A percentile compares a stretch with the other conserved stretches of the same genome.
Evolutionary conservation across 352 stramenopile genomes (phyloP).

Genomic region (Pythium insidiosum): DNA sequence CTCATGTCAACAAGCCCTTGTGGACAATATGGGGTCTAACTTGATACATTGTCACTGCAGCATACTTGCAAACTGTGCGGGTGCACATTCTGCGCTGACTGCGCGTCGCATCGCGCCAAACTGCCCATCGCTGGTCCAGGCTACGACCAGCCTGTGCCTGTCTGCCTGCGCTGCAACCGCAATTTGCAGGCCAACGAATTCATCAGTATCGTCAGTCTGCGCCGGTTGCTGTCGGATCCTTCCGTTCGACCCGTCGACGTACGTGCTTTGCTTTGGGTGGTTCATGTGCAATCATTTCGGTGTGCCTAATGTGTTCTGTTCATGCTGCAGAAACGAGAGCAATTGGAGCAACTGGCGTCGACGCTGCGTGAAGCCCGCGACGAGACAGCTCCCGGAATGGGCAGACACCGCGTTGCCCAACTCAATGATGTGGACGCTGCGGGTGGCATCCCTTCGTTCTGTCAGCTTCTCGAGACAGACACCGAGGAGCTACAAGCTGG

Average conservation of each 20-base stretch:
- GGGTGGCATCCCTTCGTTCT: constrained; percentile 69
- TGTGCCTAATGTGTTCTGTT: not conserved
- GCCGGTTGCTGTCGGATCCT: constrained; percentile 41
- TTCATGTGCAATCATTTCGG: not conserved
- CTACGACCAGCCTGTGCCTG: constrained; percentile 65
- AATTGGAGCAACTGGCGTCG: constrained; percentile 49
- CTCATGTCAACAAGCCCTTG: not conserved
- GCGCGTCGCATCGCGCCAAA: constrained; percentile 57
- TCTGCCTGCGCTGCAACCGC: constrained; percentile 68
- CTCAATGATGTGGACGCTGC: constrained; percentile 80
- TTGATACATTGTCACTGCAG: too few species aligned
- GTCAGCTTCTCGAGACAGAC: constrained; percentile 46
- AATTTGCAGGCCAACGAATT: constrained; percentile 65
- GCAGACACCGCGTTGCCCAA: constrained; percentile 63
- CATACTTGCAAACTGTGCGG: constrained; percentile 77
- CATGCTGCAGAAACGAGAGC: constrained; percentile 44
- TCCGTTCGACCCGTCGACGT: constrained; percentile 28
- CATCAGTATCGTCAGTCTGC: constrained; percentile 64
- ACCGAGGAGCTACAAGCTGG: constrained; percentile 45
- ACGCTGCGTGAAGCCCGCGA: constrained; percentile 48
- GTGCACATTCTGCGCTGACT: constrained; percentile 66
- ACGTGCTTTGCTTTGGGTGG: not conserved
- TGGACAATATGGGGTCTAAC: too few species aligned
- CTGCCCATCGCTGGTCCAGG: constrained; percentile 43
- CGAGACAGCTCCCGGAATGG: constrained; percentile 58